Conservation (phyloP, 1,139 yeast species). For the Candida anutae region DNA sequence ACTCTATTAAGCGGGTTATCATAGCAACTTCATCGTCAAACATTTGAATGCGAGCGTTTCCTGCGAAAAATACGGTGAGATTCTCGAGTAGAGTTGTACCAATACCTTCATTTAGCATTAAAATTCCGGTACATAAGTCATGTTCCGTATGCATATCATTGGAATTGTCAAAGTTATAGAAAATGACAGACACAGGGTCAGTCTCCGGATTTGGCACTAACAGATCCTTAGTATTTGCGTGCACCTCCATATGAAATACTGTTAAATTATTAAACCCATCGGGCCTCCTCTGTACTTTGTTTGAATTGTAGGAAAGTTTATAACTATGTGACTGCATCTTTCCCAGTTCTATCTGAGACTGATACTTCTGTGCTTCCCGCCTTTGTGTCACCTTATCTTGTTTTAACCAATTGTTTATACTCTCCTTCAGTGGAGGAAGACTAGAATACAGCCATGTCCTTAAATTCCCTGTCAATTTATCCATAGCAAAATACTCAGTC, state of each 20-base stretch:
- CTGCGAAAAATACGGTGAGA: background rate
- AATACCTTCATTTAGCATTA: conserved; percentile 12
- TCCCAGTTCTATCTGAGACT: conserved; percentile 46
- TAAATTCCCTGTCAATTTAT: conserved; percentile 1
- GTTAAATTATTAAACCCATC: conserved; percentile 43
- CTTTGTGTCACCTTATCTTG: conserved; percentile 9
- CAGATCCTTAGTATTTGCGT: conserved; percentile 41
- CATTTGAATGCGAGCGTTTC: conserved; percentile 7
- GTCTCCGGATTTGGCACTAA: conserved; percentile 57
- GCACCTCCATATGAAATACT: conserved; percentile 58
- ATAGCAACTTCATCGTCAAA: conserved; percentile 49
- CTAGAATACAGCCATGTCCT: conserved; percentile 21
- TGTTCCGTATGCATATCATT: conserved; percentile 19
- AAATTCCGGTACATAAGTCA: conserved; percentile 19
- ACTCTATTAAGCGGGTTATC: conserved; percentile 44
- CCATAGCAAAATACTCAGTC: too few species aligned
- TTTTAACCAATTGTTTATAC: conserved; percentile 15
- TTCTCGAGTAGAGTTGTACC: conserved; percentile 4
- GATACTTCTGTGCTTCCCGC: conserved; percentile 13
- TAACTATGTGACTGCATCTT: conserved; percentile 31
- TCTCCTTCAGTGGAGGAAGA: conserved; percentile 23
- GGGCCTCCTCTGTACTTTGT: conserved; percentile 31
- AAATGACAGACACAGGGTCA: conserved; percentile 52
- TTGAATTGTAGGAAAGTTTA: conserved; percentile 25
- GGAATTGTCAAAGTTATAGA: conserved; percentile 54